Percentiles rank a stretch among this genome's conserved stretches.
phyloP scores from a whole-genome alignment of 1,139 yeast genomes.

The Scheffersomyces insectosa region DNA sequence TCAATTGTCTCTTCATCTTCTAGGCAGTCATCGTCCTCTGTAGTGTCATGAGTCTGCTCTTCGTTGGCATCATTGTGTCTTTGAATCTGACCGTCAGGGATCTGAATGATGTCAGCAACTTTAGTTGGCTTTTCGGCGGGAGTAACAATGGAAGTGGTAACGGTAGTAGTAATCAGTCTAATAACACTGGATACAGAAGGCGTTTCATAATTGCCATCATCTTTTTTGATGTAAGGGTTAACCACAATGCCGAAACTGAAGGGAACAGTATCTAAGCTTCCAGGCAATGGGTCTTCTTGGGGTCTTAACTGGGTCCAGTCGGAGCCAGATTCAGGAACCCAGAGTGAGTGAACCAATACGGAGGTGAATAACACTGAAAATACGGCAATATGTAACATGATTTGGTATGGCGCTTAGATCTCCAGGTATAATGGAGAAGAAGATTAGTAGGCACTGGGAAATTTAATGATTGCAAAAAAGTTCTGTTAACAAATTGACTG shows the following conservation, averaged over 20 bases:
- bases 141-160: slow-evolving; percentile 20
- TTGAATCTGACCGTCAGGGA: slow-evolving; percentile 36
- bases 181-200: slow-evolving; percentile 13
- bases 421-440: too few relatives aligned
- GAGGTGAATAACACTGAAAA: too few relatives aligned
- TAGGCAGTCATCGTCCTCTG: slow-evolving; percentile 7
- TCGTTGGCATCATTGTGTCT: slow-evolving; percentile 4
- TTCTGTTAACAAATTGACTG: too few relatives aligned
- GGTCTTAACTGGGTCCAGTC: slow-evolving; percentile 39
- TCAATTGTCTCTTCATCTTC: slow-evolving; percentile 2
- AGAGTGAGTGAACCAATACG: slow-evolving; percentile 10
- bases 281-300: slow-evolving; percentile 13
- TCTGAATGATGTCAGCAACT: slow-evolving; percentile 25
- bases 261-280: slow-evolving; percentile 27
- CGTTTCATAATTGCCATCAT: slow-evolving; percentile 13
- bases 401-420: too few relatives aligned
- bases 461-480: too few relatives aligned
- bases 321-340: slow-evolving; percentile 33
- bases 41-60: slow-evolving; percentile 1
- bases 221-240: slow-evolving; percentile 21
- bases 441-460: too few relatives aligned
- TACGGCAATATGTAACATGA: too few relatives aligned
- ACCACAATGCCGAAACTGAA: slow-evolving; percentile 39
- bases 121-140: slow-evolving; percentile 27
- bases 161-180: slow-evolving; percentile 19